phyloP scores from a whole-genome alignment of 1,139 yeast species.

The Magnusiomyces tetraspermus region DNA sequence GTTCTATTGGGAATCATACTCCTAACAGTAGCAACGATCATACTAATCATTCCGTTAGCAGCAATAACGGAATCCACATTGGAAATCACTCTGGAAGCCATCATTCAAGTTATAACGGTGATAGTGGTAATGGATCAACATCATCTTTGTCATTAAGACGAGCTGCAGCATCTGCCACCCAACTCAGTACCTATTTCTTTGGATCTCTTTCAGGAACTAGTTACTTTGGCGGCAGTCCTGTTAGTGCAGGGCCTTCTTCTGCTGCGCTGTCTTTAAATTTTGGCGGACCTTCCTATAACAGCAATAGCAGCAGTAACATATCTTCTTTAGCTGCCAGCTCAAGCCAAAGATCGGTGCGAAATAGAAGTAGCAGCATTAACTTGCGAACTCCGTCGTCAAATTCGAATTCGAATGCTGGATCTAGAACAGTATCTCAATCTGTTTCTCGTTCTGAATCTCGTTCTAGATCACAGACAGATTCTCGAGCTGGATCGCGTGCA shows the following conservation, averaged over 20 bases:
- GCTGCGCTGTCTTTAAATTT: neutral
- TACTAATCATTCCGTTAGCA: too few species aligned
- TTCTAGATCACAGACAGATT: neutral
- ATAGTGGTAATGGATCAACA: neutral
- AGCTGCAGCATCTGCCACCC: neutral
- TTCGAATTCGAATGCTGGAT: too few species aligned
- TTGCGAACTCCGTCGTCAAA: too few species aligned
- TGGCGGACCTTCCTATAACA: neutral
- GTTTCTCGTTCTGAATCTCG: too few species aligned
- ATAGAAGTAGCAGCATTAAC: too few species aligned
- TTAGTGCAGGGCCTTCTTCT: neutral
- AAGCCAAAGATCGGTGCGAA: too few species aligned
- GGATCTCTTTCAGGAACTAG: neutral
- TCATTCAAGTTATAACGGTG: neutral
- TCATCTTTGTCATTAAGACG: neutral
- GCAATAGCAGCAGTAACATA: neutral
- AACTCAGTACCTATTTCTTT: neutral
- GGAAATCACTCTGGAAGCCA: too few species aligned
- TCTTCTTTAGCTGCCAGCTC: neutral
- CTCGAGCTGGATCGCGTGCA: neutral
- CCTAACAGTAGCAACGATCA: too few species aligned
- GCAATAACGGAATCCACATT: too few species aligned
- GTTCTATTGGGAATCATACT: neutral
- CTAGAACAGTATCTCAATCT: too few species aligned
- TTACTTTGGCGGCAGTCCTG: too few species aligned